Evolutionary conservation across 768 basidiomycete genomes (phyloP).

Genomic region (Tricholoma terreum): DNA sequence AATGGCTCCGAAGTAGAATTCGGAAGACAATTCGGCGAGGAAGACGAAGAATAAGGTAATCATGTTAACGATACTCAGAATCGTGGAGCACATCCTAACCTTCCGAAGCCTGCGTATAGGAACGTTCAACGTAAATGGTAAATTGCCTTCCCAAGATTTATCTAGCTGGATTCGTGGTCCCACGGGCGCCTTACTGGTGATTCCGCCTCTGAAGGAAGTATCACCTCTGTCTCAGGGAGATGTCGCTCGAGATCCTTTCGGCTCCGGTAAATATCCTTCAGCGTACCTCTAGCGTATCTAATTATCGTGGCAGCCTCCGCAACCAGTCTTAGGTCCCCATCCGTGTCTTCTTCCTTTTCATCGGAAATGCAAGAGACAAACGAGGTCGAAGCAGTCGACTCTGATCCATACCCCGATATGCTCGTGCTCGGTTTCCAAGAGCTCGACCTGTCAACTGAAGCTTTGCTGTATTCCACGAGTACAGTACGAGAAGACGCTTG

Average conservation of each 20-base stretch:
- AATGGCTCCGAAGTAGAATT: slow-evolving; percentile 56
- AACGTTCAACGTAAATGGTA: slow-evolving; percentile 85
- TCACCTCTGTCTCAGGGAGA: slow-evolving; percentile 38
- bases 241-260: slow-evolving; percentile 21
- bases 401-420: slow-evolving; percentile 55
- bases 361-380: neutral
- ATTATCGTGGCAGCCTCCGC: neutral
- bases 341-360: neutral
- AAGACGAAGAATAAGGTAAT: slow-evolving; percentile 27
- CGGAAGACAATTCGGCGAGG: slow-evolving; percentile 32
- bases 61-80: neutral
- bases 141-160: slow-evolving; percentile 68
- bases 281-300: neutral
- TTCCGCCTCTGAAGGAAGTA: slow-evolving; percentile 32
- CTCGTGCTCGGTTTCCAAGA: slow-evolving; percentile 81
- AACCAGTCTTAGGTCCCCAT: neutral
- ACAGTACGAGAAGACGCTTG: slow-evolving; percentile 69
- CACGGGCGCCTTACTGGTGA: slow-evolving; percentile 12
- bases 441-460: slow-evolving; percentile 74
- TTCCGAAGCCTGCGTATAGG: slow-evolving; percentile 52
- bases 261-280: neutral
- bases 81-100: neutral
- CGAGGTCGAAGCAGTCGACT: slow-evolving; percentile 17
- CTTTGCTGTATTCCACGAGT: slow-evolving; percentile 66
- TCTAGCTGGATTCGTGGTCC: slow-evolving; percentile 56